Conservation (phyloP, 345 rosid genomes). For the Salix arbutifolia region DNA sequence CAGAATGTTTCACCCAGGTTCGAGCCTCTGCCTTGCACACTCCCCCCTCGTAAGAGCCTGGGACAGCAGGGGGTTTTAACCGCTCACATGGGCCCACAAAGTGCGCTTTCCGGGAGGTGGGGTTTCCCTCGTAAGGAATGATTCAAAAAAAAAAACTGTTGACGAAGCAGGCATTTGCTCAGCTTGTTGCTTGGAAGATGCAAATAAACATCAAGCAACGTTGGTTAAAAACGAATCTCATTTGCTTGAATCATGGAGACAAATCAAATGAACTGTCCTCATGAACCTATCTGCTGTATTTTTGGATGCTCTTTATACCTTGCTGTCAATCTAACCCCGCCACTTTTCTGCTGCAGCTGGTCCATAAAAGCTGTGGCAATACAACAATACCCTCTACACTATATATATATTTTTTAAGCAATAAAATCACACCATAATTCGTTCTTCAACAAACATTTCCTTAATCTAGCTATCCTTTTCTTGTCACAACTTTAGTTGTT, state of each 20-base stretch:
- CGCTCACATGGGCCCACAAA: too few species aligned
- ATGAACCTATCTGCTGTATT: neutral
- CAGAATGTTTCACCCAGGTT: too few species aligned
- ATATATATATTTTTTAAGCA: neutral
- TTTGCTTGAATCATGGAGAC: too few species aligned
- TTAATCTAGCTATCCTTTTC: neutral
- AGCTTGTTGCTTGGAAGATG: neutral
- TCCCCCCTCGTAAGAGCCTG: too few species aligned
- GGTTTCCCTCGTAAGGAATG: too few species aligned
- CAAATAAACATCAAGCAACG: neutral
- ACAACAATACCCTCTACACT: neutral
- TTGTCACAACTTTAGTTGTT: neutral
- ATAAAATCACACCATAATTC: neutral
- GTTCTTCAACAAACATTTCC: neutral
- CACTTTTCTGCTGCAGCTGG: neutral
- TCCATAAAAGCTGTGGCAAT: neutral
- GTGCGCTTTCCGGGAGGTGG: too few species aligned
- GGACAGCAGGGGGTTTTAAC: too few species aligned
- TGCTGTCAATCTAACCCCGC: neutral
- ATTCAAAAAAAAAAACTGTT: too few species aligned
- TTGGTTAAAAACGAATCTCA: too few species aligned
- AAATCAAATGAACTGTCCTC: neutral
- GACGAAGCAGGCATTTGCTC: neutral
- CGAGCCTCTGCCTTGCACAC: too few species aligned
- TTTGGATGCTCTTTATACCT: neutral